Percentiles rank a stretch among this genome's conserved stretches.
Conservation (phyloP, 2,329 filamentous ascomycete genomes). For the Sporothrix sp. region DNA sequence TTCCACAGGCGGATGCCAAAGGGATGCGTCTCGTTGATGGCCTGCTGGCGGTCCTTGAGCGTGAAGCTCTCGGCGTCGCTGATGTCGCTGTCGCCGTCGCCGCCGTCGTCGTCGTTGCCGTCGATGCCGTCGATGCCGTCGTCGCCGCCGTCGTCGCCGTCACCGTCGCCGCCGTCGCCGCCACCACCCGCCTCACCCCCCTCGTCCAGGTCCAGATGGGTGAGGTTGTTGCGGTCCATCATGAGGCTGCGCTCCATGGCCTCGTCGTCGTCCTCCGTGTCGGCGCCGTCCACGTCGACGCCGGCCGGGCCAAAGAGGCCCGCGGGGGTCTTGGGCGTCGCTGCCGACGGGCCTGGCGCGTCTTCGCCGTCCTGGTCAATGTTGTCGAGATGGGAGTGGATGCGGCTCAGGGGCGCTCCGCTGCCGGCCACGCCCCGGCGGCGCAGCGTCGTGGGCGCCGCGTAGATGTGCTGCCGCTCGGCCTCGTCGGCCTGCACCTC, state of each 20-base stretch:
- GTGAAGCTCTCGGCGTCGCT: conserved; percentile 98
- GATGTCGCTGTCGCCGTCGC: conserved; percentile 59
- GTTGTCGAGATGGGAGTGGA: conserved; percentile 23
- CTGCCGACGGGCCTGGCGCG: not conserved
- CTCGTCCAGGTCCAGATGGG: conserved; percentile 26
- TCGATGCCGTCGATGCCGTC: conserved; percentile 32
- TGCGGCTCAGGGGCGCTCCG: conserved; percentile 18
- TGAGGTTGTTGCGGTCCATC: conserved; percentile 13
- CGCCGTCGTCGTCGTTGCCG: conserved; percentile 34
- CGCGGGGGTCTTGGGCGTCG: not conserved
- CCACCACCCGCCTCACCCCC: conserved; percentile 29
- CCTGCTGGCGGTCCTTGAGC: conserved; percentile 89
- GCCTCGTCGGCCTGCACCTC: conserved; percentile 65
- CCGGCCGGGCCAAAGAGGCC: not conserved
- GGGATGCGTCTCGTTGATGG: conserved; percentile 97
- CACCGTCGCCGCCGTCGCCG: conserved; percentile 31
- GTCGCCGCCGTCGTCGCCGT: conserved; percentile 29
- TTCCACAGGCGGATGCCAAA: conserved; percentile 99
- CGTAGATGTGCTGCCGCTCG: conserved; percentile 33
- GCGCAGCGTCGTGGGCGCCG: conserved; percentile 16
- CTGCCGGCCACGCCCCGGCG: not conserved
- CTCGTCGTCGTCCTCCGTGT: conserved; percentile 7
- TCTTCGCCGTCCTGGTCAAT: conserved; percentile 21
- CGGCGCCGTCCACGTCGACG: not conserved
- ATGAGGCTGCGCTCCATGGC: conserved; percentile 8